Base-by-base conservation (phyloP, 2,329 filamentous ascomycete species). In the Nigrograna mackinnonii region DNA sequence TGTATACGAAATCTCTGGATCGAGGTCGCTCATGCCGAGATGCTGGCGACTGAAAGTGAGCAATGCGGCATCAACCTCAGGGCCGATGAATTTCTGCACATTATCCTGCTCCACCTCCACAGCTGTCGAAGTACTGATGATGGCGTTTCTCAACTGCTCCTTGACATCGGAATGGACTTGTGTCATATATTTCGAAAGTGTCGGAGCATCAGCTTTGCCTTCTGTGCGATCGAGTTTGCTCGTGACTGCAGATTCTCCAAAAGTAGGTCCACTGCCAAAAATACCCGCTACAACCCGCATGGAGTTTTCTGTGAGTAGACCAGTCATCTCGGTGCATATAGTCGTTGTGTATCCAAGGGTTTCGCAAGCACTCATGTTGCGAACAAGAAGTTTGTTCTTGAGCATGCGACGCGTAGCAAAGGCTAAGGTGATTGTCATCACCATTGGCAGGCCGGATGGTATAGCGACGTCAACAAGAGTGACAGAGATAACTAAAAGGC, bases 21-120 rank as follows among this genome's bases (percentile, higher is more conserved):
- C n/a, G 2, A 77, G 64, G 31, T 77, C 79, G 3, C 69, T 64
- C 57, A 79, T 75, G 33, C 74, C 77, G 5, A 82, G 67, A 41
- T 78, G 68, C 21, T 79, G 74, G 38, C 69, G 73, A 3, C 75
- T 76, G 22, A 80, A 67, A 20, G 75, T 67, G 6, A 81, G 68
- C 3, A 82, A 68, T 2, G 79, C 79, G 5, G 78, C 79, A 51
- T 81, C 79, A 1, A 79, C 81, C 62, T 80, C 81, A 37, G 78
- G 80, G 4, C 79, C 79, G 33, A 80, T 70, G 45, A 79, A 81
- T 3, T 68, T 68, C 26, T 78, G 70, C 14, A 75, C 70, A 5
- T 76, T 74, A 1, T 60, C 55, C 16, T 28, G 24, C 9, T 28
- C n/a, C 24, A 55, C 55, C 48, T 82, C 78, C 36, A 82, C 80